Percentiles rank a stretch among this genome's conserved stretches.
These are phyloP conservation scores for Fallopia convolvulus DNA, from an alignment of 148 eudicot genomes.

Conservation along the genomic window DNA sequence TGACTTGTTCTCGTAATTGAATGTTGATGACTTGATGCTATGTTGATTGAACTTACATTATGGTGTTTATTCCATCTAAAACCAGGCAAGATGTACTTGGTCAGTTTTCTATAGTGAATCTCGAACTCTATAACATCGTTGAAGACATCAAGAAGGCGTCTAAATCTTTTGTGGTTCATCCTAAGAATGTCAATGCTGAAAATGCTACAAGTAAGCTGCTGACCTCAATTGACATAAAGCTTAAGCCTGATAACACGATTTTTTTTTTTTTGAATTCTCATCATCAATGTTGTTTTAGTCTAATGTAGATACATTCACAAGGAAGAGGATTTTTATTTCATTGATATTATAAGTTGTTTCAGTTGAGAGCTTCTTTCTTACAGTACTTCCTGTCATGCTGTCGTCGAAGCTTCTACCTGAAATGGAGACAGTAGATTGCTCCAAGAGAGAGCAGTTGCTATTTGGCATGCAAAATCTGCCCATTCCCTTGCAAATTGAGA, in stretches of 20 bases:
- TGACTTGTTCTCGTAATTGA: conserved; percentile 11
- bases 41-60: not conserved
- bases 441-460: conserved; percentile 78
- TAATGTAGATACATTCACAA: not conserved
- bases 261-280: not conserved
- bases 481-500: conserved; percentile 65
- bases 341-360: not conserved
- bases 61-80: not conserved
- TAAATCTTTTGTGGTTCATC: conserved; percentile 91
- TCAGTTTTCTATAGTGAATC: conserved; percentile 96
- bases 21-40: not conserved
- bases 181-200: conserved; percentile 86
- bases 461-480: conserved; percentile 73
- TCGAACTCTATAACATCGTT: conserved; percentile 80
- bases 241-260: not conserved
- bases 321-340: not conserved
- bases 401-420: conserved; percentile 98
- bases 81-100: conserved; percentile 79
- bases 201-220: conserved; percentile 60
- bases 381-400: conserved; percentile 96
- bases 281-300: not conserved
- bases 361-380: not conserved
- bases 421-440: conserved; percentile 78
- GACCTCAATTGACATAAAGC: not conserved
- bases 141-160: conserved; percentile 95